Percentiles rank a stretch among this genome's conserved stretches.
These are phyloP conservation scores for Teratosphaeria viscida DNA, from an alignment of 2,329 filamentous ascomycete genomes.

Conservation along the genomic window DNA sequence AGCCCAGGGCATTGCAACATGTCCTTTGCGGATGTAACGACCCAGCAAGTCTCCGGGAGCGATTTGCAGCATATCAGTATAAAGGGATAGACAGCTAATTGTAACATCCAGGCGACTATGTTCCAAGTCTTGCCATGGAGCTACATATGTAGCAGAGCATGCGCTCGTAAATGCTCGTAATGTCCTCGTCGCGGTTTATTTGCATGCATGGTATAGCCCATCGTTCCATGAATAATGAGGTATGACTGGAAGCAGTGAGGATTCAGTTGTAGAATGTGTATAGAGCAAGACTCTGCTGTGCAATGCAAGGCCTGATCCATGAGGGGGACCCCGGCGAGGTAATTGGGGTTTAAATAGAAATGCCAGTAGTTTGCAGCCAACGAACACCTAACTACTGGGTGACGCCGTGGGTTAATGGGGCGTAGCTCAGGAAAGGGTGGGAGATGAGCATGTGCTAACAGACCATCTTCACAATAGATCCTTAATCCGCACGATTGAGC, in stretches of 20 bases:
- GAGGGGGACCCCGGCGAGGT: background rate
- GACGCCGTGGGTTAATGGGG: background rate
- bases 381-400: background rate
- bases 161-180: no score
- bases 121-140: no score
- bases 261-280: background rate
- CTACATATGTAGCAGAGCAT: no score
- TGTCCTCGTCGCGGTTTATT: no score
- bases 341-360: background rate
- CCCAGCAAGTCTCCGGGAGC: no score
- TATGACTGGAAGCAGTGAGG: background rate
- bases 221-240: background rate
- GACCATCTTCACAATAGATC: background rate
- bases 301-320: no score
- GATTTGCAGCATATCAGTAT: no score
- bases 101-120: no score
- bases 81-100: no score
- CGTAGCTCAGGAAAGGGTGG: background rate
- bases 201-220: no score
- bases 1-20: no score
- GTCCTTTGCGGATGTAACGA: no score
- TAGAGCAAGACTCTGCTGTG: background rate
- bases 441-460: background rate
- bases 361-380: background rate
- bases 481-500: background rate